Evolutionary conservation across 139 green algal genomes (phyloP), one percentile per base, ranked within the genome.

Genomic region (Coccomyxa sp.): DNA sequence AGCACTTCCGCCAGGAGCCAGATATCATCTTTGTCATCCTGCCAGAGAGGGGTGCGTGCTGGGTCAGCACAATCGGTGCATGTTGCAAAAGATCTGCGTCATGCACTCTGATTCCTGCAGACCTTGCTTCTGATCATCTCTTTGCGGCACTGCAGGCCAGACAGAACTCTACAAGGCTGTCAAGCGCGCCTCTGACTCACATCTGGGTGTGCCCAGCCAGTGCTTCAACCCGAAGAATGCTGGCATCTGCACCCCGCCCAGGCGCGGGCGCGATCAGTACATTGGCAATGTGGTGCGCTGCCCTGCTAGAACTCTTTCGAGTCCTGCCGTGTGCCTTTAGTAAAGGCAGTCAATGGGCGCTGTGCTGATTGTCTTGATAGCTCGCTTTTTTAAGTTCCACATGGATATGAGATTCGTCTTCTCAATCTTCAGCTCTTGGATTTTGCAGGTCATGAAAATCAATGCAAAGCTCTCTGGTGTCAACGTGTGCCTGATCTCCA

Each of bases 381-480:
- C 63, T 71, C 10, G 14, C 63, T 9, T 9, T 21, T 9, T 4
- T 11, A 21, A 28, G 18, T 25, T 28, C 7, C 7, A 7, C 63
- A 71, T 28, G 18, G 7, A 25, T 21, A 9, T 28, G n/a, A 25
- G 1, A 25, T 25, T 9, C 10, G 63, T 25, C 7, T 25, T 71
- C 18, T 14, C 10, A 1, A 28, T 21, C 1, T 51, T 1, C 18
- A 21, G 21, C 21, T 21, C 4, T 28, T 71, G 4, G 21, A n/a
- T n/a, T 25, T 21, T 71, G 63, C 63, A 71, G 63, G 63, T 25
- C 18, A 83, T 96, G 86, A 95, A 96, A 85, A 88, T 96, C 68
- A 97, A 97, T 82, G 87, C 89, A 83, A 97, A 97, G 91, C 88
- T 97, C 85, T 59, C 32, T 58, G 75, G 57, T 66, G 66, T 74